These are phyloP conservation scores for Phytophthora podocarpi DNA, from an alignment of 352 stramenopile species.

Conservation along the genomic window DNA sequence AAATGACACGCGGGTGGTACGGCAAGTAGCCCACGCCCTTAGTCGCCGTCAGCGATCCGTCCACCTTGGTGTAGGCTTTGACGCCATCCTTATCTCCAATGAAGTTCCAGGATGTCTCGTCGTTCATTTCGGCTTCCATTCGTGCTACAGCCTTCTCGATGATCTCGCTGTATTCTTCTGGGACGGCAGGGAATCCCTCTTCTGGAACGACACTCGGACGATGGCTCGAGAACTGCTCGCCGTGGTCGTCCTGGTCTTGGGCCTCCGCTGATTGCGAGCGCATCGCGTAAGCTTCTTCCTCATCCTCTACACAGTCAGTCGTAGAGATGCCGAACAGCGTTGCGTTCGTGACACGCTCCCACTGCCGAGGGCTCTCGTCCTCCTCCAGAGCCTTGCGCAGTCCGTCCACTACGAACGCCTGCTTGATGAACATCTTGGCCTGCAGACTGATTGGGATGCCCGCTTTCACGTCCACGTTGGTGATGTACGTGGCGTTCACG, in stretches of 20 bases:
- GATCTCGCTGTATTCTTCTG: conserved; percentile 56
- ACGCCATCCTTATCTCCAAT: conserved; percentile 75
- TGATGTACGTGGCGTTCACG: conserved; percentile 65
- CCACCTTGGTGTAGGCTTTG: conserved; percentile 69
- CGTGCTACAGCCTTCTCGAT: conserved; percentile 61
- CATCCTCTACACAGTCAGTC: conserved; percentile 52
- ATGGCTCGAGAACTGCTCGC: background rate
- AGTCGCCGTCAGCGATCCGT: conserved; percentile 64
- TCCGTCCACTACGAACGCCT: conserved; percentile 68
- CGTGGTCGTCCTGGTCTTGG: conserved; percentile 25
- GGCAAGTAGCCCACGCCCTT: conserved; percentile 61
- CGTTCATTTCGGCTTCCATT: conserved; percentile 65
- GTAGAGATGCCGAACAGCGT: conserved; percentile 54
- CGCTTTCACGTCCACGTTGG: conserved; percentile 68
- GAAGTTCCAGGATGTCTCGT: conserved; percentile 62
- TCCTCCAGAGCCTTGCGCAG: conserved; percentile 63
- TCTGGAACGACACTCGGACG: conserved; percentile 33
- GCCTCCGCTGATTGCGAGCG: conserved; percentile 18
- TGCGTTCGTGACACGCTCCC: conserved; percentile 51
- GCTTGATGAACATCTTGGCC: conserved; percentile 77
- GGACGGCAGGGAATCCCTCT: conserved; percentile 51
- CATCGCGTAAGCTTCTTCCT: conserved; percentile 37
- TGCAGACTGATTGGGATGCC: conserved; percentile 58
- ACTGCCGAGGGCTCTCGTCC: conserved; percentile 27
- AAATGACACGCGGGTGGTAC: conserved; percentile 59